Evolutionary conservation across 2,329 filamentous ascomycete genomes (phyloP).

Genomic region (Dothidotthia symphoricarpi): DNA sequence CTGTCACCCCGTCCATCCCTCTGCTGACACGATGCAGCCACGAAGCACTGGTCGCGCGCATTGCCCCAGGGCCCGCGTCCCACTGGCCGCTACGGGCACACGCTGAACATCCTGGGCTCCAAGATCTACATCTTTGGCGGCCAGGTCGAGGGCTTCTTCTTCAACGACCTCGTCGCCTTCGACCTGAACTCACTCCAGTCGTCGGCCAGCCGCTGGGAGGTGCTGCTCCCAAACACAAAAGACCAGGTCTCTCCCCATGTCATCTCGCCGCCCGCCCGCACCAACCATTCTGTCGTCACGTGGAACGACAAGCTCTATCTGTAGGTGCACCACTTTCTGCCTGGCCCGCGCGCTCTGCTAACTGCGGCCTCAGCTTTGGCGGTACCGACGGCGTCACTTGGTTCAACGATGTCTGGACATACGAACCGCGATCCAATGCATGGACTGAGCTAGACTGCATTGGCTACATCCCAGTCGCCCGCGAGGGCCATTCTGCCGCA

Average conservation of each 20-base stretch:
- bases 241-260: conserved; percentile 45
- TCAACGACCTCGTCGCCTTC: conserved; percentile 95
- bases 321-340: conserved; percentile 53
- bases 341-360: conserved; percentile 6
- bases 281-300: conserved; percentile 89
- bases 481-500: conserved; percentile 91
- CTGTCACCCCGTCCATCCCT: neutral
- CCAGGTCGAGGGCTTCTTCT: conserved; percentile 95
- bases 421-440: conserved; percentile 75
- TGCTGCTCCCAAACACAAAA: conserved; percentile 75
- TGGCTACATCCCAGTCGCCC: conserved; percentile 89
- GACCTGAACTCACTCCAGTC: conserved; percentile 93
- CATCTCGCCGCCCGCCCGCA: conserved; percentile 72
- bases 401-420: conserved; percentile 99
- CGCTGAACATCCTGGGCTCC: conserved; percentile 91
- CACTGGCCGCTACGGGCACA: conserved; percentile 90
- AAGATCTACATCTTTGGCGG: conserved; percentile 98
- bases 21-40: conserved; percentile 60
- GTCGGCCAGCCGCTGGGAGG: conserved; percentile 89
- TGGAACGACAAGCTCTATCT: conserved; percentile 93
- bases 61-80: conserved; percentile 83
- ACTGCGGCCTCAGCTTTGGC: conserved; percentile 66
- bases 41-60: conserved; percentile 95
- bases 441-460: conserved; percentile 95
- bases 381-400: conserved; percentile 93